These are phyloP conservation scores for Chenopodium berlandieri DNA, from an alignment of 148 eudicot genomes.

Conservation along the genomic window DNA sequence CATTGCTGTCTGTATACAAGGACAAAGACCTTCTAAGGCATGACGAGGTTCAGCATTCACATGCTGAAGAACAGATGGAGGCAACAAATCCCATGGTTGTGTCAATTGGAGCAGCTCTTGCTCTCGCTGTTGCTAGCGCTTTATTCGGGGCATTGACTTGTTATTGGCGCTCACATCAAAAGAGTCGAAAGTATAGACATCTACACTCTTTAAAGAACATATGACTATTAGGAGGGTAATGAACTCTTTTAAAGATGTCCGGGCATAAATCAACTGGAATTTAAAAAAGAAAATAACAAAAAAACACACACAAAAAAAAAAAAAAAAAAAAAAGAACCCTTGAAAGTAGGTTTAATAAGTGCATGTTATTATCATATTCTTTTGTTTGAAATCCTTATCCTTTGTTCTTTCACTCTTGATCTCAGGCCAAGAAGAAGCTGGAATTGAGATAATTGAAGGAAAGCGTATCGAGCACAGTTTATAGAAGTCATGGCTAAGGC, in stretches of 20 bases:
- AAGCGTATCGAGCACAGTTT: conserved; percentile 6
- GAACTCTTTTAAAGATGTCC: conserved; percentile 29
- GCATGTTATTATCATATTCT: background rate
- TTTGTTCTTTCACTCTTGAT: conserved; percentile 28
- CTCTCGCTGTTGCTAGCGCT: conserved; percentile 88
- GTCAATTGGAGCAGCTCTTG: conserved; percentile 87
- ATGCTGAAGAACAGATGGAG: conserved; percentile 45
- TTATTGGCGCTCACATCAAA: conserved; percentile 93
- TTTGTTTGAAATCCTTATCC: conserved; percentile 15
- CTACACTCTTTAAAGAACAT: conserved; percentile 80
- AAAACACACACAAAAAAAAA: no score
- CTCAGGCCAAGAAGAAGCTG: conserved; percentile 85
- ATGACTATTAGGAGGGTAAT: conserved; percentile 52
- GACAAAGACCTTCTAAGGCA: conserved; percentile 38
- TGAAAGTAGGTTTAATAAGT: conserved; percentile 4
- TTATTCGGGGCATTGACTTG: conserved; percentile 96
- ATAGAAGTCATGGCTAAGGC: background rate
- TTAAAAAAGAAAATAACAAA: no score
- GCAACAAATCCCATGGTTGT: conserved; percentile 69
- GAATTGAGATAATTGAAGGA: conserved; percentile 45
- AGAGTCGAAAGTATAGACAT: conserved; percentile 91
- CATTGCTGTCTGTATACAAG: conserved; percentile 47
- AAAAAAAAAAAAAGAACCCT: background rate
- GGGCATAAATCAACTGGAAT: conserved; percentile 22
- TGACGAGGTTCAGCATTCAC: conserved; percentile 16